Conservation (phyloP, 768 basidiomycete genomes). For the Udeniomyces megalosporus region DNA sequence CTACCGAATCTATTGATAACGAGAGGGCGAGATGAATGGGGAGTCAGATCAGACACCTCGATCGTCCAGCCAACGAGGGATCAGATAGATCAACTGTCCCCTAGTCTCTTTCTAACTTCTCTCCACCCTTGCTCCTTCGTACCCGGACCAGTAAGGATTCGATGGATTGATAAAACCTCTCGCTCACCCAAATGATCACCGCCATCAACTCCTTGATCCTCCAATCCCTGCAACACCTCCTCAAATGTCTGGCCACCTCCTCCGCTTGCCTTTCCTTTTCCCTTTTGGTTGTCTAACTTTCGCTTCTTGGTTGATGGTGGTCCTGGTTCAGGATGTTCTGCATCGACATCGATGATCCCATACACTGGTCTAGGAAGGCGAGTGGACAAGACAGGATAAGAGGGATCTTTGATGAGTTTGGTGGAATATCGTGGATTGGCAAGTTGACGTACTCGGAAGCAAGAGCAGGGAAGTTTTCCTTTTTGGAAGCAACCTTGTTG, state of each 20-base stretch:
- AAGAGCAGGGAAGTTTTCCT: too few species aligned
- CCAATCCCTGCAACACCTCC: slow-evolving; percentile 23
- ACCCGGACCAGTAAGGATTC: background rate
- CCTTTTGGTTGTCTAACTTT: background rate
- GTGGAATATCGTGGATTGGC: background rate
- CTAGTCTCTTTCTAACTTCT: too few species aligned
- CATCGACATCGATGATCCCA: background rate
- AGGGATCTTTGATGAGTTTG: background rate
- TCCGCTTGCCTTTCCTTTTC: slow-evolving; percentile 2
- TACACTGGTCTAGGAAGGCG: background rate
- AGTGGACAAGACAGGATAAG: background rate
- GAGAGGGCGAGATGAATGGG: background rate
- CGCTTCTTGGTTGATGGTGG: slow-evolving; percentile 1
- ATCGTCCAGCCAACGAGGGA: too few species aligned
- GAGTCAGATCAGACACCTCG: background rate
- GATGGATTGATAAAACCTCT: background rate
- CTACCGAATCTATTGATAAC: slow-evolving; percentile 6
- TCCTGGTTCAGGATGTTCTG: background rate
- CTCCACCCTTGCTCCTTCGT: background rate
- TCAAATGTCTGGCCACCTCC: slow-evolving; percentile 26
- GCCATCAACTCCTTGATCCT: slow-evolving; percentile 25
- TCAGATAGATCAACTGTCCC: too few species aligned
- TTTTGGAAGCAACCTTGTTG: too few species aligned
- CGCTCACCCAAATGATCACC: slow-evolving; percentile 7
- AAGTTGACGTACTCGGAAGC: too few species aligned